Percentiles rank a stretch among this genome's conserved stretches.
phyloP scores from a whole-genome alignment of 257 asterid genomes.

The Coffea eugenioides region DNA sequence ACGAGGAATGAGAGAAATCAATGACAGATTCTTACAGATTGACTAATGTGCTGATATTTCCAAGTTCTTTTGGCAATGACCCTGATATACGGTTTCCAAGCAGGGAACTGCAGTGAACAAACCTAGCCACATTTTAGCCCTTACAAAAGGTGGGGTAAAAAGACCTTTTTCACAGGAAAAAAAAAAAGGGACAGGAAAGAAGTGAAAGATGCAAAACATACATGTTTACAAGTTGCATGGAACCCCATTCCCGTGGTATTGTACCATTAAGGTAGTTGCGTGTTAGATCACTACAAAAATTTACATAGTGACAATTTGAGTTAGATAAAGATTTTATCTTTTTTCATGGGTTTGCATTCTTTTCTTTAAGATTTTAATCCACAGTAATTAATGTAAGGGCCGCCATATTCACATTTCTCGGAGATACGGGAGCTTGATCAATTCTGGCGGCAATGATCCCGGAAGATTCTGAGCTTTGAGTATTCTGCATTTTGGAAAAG shows the following conservation, averaged over 20 bases:
- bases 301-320: background rate
- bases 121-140: too few species aligned
- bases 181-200: background rate
- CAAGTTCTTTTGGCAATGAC: slow-evolving; percentile 45
- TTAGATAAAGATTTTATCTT: background rate
- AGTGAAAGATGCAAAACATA: slow-evolving; percentile 9
- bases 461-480: slow-evolving; percentile 19
- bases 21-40: slow-evolving; percentile 2
- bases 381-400: too few species aligned
- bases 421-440: slow-evolving; percentile 28
- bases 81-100: slow-evolving; percentile 61
- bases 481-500: background rate
- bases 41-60: slow-evolving; percentile 56
- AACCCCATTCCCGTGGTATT: slow-evolving; percentile 66
- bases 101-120: slow-evolving; percentile 45
- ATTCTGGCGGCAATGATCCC: slow-evolving; percentile 27
- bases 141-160: too few species aligned
- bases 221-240: slow-evolving; percentile 47
- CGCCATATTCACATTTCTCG: slow-evolving; percentile 13
- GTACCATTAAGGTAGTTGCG: slow-evolving; percentile 70
- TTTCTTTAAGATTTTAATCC: too few species aligned
- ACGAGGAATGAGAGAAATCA: background rate
- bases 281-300: slow-evolving; percentile 40
- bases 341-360: background rate
- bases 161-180: background rate